Base-by-base conservation (phyloP, 129 eudicot genomes). In the Glebionis coronaria region DNA sequence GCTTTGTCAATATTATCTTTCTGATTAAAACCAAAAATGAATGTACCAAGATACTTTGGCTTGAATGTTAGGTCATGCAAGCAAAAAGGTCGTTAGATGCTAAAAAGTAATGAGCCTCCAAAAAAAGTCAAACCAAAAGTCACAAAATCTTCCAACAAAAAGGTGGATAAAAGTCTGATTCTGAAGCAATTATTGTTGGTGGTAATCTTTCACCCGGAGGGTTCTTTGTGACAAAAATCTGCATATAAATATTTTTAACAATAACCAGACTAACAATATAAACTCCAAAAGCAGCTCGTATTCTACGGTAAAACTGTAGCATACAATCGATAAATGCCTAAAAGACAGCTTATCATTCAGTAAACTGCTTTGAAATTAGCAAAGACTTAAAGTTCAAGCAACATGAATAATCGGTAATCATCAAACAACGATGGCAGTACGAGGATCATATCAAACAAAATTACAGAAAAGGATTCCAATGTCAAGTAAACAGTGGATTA, bases 191-290 rank as follows among this genome's bases (percentile, higher is more conserved):
- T 55, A 93, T 88, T 15, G 76, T 87, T 57, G 98, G 98, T 9
- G 97, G 96, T 69, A 88, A 75, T 67, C 77, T 73, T 67, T 93
- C 93, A 40, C 97, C 99, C 59, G 76, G 76, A 5, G 99, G 99
- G 64, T 93, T 93, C 54, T 90, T 82, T 18, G 90, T 73, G 29
- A 81, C 88, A 75, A 83, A 86, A 38, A 93, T 89, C 95, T 89
- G 77, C 77, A 79, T 51, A 7, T 2, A 52, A 20, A 66, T 46
- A 14, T 35, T 35, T 35, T 35, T 9, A 35, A 31, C n/a, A n/a
- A n/a, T n/a, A n/a, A n/a, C n/a, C n/a, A 25, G 57, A 12, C 23
- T 38, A 20, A 53, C 27, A 44, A 68, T 27, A 23, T 57, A 54
- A 53, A 57, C 65, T 45, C 42, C 40, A 14, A 40, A 58, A 42